Evolutionary conservation across 768 basidiomycete species (phyloP).

Genomic region (Lactarius sanguifluus): DNA sequence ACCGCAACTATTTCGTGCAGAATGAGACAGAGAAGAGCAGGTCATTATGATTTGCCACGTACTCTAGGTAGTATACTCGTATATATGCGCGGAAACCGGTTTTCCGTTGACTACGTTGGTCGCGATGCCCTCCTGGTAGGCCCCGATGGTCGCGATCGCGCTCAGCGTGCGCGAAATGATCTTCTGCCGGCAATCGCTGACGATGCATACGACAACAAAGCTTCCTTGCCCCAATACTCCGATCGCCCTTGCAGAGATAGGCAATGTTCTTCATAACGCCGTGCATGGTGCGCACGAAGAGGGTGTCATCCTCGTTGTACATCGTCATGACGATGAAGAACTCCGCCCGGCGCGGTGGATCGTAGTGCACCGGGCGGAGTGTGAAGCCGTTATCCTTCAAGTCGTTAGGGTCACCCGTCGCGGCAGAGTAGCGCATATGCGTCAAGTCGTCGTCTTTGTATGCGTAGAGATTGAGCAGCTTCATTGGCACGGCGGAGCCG

Average conservation of each 20-base stretch:
- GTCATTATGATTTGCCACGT: slow-evolving; percentile 31
- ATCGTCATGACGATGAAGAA: no score
- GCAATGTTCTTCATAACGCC: no score
- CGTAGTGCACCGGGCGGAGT: no score
- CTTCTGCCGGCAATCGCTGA: no score
- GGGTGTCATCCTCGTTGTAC: no score
- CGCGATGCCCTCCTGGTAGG: slow-evolving; percentile 91
- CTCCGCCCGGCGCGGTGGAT: no score
- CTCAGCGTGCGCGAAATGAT: no score
- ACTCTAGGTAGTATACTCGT: slow-evolving; percentile 94
- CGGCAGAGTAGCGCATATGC: slow-evolving; percentile 94
- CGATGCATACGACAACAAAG: slow-evolving; percentile 45
- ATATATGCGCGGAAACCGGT: slow-evolving; percentile 85
- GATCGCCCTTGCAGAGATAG: no score
- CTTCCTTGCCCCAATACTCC: slow-evolving; percentile 61
- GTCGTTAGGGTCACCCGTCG: slow-evolving; percentile 50
- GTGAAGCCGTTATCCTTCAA: no score
- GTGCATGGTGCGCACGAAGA: no score
- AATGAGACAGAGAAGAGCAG: not conserved
- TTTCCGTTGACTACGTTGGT: slow-evolving; percentile 83
- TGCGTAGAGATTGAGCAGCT: slow-evolving; percentile 80
- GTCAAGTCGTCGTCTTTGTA: slow-evolving; percentile 84
- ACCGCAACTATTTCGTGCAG: slow-evolving; percentile 62
- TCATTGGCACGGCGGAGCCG: slow-evolving; percentile 85
- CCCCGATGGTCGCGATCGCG: slow-evolving; percentile 74